Percentiles rank a stretch among this genome's conserved stretches.
Evolutionary conservation across 108 stramenopile species (phyloP).

Genomic region (Cyclotella atomus): DNA sequence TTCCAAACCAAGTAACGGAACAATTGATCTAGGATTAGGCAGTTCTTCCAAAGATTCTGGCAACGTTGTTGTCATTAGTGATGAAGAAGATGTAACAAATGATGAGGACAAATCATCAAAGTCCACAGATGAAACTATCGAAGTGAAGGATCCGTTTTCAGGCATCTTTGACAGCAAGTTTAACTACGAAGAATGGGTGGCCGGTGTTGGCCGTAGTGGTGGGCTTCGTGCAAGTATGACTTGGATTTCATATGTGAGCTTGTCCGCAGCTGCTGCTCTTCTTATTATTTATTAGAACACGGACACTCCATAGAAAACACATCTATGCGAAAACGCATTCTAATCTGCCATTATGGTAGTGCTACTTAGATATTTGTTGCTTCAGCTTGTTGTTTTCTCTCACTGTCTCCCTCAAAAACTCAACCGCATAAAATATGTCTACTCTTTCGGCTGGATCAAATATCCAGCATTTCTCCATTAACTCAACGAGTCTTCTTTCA

Average conservation of each 20-base stretch:
- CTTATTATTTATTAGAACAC: no score
- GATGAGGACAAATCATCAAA: conserved; percentile 20
- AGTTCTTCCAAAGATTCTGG: conserved; percentile 12
- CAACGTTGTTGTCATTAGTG: conserved; percentile 14
- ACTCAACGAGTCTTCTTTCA: conserved; percentile 67
- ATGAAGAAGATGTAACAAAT: conserved; percentile 23
- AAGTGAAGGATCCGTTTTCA: background rate
- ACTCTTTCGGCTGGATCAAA: conserved; percentile 68
- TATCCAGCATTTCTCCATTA: conserved; percentile 77
- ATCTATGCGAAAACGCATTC: no score
- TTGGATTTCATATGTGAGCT: no score
- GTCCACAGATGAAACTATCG: background rate
- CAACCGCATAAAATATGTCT: conserved; percentile 69
- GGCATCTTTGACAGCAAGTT: background rate
- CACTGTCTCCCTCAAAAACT: conserved; percentile 51
- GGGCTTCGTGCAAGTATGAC: background rate
- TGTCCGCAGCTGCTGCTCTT: no score
- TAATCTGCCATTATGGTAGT: no score
- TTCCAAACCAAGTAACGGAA: background rate
- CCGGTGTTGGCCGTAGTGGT: background rate
- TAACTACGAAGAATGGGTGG: conserved; percentile 2
- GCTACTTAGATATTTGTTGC: no score
- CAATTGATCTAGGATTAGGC: conserved; percentile 2
- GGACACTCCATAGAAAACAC: no score
- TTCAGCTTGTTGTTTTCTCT: conserved; percentile 31